Evolutionary conservation across 1,284 basidiomycete species (phyloP), one percentile per base, ranked within the genome.

Genomic region (Dichomitus squalens): DNA sequence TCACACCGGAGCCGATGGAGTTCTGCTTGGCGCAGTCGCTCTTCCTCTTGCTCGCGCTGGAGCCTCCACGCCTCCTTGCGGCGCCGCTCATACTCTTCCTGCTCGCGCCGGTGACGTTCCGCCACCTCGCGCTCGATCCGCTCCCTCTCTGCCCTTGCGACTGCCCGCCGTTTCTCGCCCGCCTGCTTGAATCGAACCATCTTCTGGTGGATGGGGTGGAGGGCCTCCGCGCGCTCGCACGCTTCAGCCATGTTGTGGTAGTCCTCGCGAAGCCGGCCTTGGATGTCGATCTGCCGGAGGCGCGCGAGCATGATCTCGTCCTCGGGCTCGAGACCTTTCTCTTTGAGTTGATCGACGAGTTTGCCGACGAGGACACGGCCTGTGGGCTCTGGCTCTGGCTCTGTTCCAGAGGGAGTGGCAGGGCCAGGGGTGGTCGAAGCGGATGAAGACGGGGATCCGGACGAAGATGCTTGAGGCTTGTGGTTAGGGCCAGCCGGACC

Each of bases 291-390:
- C 39, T 34, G 4, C 16, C 21, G 16, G 33, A 59, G 44, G 16
- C 27, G 34, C 40, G 51, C 53, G 43, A 59, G 57, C 49, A 54
- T 48, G 44, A 48, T 34, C 49, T 59, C 49, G 44, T 52, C 57
- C 12, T 25, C 49, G 12, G 33, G 38, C 18, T 25, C 20, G 53
- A 55, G 57, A 43, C 57, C 57, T 34, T 18, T 21, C 20, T 44
- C 33, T 41, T 52, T 52, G 50, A 59, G 53, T 44, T 55, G 33
- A 5, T 59, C 40, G 49, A 55, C 50, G 53, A 52, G 33, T 44
- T 40, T 20, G 11, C 46, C 57, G 43, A 59, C 43, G 29, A 41
- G 29, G 29, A 11, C 29, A 31, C 29, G 29, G 29, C 29, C 29
- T 31, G 29, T 40, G 7, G 38, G 51, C 35, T 47, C 47, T 7